Evolutionary conservation across 257 asterid genomes (phyloP).

Genomic region (Echites panduratus): DNA sequence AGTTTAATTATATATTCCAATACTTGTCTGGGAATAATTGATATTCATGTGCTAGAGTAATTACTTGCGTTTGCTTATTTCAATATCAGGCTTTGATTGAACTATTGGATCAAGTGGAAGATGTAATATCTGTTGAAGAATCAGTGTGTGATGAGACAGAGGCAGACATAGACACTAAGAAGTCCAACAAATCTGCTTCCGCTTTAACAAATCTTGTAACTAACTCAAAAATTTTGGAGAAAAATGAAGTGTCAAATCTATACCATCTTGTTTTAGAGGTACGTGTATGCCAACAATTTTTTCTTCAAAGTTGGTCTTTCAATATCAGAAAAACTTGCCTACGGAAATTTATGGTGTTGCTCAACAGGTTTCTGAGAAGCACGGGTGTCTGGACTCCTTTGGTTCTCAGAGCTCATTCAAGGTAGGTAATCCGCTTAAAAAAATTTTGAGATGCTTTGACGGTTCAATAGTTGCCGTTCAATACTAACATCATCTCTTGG

Average conservation of each 20-base stretch:
- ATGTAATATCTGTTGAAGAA: slow-evolving; percentile 68
- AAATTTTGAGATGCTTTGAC: slow-evolving; percentile 19
- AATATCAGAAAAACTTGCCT: slow-evolving; percentile 12
- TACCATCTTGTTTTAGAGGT: slow-evolving; percentile 93
- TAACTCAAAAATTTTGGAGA: slow-evolving; percentile 25
- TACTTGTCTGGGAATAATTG: not conserved
- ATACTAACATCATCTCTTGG: slow-evolving; percentile 14
- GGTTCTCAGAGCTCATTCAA: slow-evolving; percentile 47
- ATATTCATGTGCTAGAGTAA: not conserved
- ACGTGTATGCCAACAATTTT: not conserved
- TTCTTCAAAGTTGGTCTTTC: slow-evolving; percentile 9
- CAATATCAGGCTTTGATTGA: slow-evolving; percentile 72
- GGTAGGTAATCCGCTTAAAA: slow-evolving; percentile 40
- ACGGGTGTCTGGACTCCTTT: slow-evolving; percentile 34
- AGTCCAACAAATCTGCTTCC: slow-evolving; percentile 32
- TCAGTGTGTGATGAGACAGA: slow-evolving; percentile 29
- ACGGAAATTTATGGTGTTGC: slow-evolving; percentile 14
- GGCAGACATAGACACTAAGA: slow-evolving; percentile 29
- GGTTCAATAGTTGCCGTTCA: slow-evolving; percentile 16
- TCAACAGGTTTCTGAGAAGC: slow-evolving; percentile 67
- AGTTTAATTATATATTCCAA: not conserved
- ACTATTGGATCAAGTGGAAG: slow-evolving; percentile 91
- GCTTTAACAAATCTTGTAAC: slow-evolving; percentile 22
- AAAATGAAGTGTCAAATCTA: slow-evolving; percentile 27
- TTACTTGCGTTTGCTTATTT: slow-evolving; percentile 8